Conservation (phyloP, 1,139 yeast species). For the Geotrichum fermentans region DNA sequence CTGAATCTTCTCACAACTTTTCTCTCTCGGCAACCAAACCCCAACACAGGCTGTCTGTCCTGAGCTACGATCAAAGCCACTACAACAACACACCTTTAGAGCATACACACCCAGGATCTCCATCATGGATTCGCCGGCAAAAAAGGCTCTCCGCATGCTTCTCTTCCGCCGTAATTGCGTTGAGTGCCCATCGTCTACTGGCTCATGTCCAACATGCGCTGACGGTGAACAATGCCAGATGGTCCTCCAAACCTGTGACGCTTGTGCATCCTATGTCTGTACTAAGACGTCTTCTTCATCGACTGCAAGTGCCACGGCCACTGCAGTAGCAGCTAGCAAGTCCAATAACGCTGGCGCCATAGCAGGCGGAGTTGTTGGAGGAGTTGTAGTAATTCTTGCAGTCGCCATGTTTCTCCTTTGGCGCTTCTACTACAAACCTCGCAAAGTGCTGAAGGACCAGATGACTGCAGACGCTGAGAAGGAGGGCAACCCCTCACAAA, state of each 20-base stretch:
- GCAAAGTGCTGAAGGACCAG: conserved; percentile 14
- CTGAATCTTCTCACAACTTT: no score
- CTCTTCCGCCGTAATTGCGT: neutral
- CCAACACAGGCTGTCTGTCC: no score
- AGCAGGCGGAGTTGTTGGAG: conserved; percentile 41
- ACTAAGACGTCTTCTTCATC: conserved; percentile 15
- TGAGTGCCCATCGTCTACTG: neutral
- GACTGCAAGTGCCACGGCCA: conserved; percentile 2
- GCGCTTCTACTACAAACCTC: conserved; percentile 29
- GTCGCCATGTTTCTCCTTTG: conserved; percentile 31
- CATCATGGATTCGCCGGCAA: no score
- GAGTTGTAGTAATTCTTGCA: conserved; percentile 32
- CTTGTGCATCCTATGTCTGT: conserved; percentile 32
- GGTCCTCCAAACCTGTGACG: conserved; percentile 33
- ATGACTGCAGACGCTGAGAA: conserved; percentile 18
- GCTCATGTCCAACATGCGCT: conserved; percentile 31
- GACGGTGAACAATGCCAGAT: conserved; percentile 30
- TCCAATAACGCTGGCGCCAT: conserved; percentile 33
- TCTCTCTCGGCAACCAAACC: no score
- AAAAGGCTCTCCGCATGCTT: no score
- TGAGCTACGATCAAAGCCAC: no score
- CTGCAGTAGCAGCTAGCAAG: neutral
- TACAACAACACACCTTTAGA: no score
- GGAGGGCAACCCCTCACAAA: conserved; percentile 16
- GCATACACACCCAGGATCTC: no score